Evolutionary conservation across 331 rosid species (phyloP), one percentile per base, ranked within the genome.

Genomic region (Stylosanthes scabra): DNA sequence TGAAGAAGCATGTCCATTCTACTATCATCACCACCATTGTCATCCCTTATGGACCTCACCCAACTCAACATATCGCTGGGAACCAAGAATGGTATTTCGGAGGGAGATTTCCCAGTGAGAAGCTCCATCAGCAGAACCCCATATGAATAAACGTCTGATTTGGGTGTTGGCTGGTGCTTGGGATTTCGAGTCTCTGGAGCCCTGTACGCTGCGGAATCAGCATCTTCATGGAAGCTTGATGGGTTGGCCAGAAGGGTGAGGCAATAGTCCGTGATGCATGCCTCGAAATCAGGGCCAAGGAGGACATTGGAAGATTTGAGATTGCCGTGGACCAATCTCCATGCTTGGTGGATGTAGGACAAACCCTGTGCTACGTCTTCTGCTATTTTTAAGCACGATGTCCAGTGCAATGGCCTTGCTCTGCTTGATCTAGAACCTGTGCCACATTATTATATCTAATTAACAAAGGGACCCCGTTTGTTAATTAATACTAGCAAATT

Each of bases 341-440:
- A 93, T 61, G 98, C 98, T 75, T 90, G 98, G 83, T 93, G 98
- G 74, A 93, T 93, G 89, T 88, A 93, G 69, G 97, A 86, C 44
- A 93, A 82, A 56, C 97, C 97, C 81, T 93, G 97, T 7, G 98
- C 97, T 64, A 93, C 84, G 31, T 93, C 98, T 81, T 90, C 98
- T 11, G 98, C 98, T 79, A 93, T 90, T 78, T 90, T 93, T 75
- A 93, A 80, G 84, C 98, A 93, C 9, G 98, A 93, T 39, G 98
- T 93, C 98, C 98, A 93, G 52, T 93, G 98, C 41, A 93, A 84
- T 51, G 98, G 98, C 83, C 84, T 88, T 63, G 98, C 90, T 81
- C 89, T 86, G 9, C 86, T 82, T 54, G 97, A 93, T 68, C 83
- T 90, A 29, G 97, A 77, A 62, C 93, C 96, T 90, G 79, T 76